Conservation (phyloP, 106 monocot species). For the Dioscorea dumetorum region DNA sequence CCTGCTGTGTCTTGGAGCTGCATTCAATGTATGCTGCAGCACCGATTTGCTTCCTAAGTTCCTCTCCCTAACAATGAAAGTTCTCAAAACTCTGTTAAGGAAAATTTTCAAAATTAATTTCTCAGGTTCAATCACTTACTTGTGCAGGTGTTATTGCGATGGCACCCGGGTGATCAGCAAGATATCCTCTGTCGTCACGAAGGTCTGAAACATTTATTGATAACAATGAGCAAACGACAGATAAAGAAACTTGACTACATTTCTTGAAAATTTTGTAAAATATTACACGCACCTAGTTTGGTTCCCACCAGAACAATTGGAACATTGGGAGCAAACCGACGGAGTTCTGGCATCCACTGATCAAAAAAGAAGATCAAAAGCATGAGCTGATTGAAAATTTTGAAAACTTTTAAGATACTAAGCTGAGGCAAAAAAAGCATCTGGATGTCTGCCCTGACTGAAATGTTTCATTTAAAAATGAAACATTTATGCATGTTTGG, state of each 20-base stretch:
- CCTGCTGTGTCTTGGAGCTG: conserved; percentile 97
- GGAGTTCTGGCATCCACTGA: conserved; percentile 97
- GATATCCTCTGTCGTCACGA: conserved; percentile 72
- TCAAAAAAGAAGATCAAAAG: conserved; percentile 5
- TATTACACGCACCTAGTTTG: conserved; percentile 46
- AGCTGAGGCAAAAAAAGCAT: too few relatives aligned
- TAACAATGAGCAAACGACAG: background rate
- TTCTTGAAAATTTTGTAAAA: background rate
- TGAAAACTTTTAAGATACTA: too few relatives aligned
- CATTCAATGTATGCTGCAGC: conserved; percentile 85
- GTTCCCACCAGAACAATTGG: conserved; percentile 89
- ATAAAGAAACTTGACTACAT: too few relatives aligned
- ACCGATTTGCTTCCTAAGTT: conserved; percentile 84
- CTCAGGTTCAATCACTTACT: conserved; percentile 16
- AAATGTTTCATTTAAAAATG: too few relatives aligned
- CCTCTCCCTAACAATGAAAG: conserved; percentile 58
- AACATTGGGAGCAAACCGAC: conserved; percentile 82
- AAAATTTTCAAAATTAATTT: background rate
- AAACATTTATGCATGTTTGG: too few relatives aligned
- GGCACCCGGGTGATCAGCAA: conserved; percentile 79
- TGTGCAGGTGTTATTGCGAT: conserved; percentile 56
- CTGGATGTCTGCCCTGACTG: too few relatives aligned
- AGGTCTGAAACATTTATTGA: conserved; percentile 47
- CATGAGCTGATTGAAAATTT: background rate
- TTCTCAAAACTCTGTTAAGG: background rate